Percentiles rank a stretch among this genome's conserved stretches.
Conservation (phyloP, 164 flowering plant species). For the Hamamelis virginiana region DNA sequence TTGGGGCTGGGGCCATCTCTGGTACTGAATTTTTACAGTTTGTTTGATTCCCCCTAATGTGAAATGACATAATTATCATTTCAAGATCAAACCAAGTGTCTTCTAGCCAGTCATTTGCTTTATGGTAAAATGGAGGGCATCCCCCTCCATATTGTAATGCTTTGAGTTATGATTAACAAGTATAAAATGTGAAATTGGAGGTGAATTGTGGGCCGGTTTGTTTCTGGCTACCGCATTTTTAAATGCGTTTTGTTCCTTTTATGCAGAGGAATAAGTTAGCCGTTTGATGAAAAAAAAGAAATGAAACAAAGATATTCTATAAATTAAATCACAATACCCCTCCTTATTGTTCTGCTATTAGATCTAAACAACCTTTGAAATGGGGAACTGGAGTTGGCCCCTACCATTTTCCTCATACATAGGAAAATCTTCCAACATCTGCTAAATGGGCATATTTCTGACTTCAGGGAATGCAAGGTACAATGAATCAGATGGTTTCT, state of each 20-base stretch:
- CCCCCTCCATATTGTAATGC: background rate
- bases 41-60: too few relatives aligned
- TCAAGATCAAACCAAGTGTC: too few relatives aligned
- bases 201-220: background rate
- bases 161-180: background rate
- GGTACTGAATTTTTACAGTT: background rate
- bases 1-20: background rate
- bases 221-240: background rate
- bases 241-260: background rate
- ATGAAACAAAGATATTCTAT: too few relatives aligned
- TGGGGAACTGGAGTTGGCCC: background rate
- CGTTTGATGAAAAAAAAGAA: too few relatives aligned
- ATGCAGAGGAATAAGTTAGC: conserved; percentile 1
- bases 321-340: too few relatives aligned
- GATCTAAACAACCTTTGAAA: background rate
- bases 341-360: background rate
- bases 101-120: background rate
- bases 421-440: too few relatives aligned
- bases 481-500: conserved; percentile 70
- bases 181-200: background rate
- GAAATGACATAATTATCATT: background rate
- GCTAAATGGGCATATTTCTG: conserved; percentile 4
- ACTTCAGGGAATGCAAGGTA: conserved; percentile 71
- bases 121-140: background rate
- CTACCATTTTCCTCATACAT: background rate